A percentile compares a stretch with the other conserved stretches of the same genome.
These are phyloP conservation scores for Sugiyamaella japonica DNA, from an alignment of 1,139 yeast genomes.

Conservation along the genomic window DNA sequence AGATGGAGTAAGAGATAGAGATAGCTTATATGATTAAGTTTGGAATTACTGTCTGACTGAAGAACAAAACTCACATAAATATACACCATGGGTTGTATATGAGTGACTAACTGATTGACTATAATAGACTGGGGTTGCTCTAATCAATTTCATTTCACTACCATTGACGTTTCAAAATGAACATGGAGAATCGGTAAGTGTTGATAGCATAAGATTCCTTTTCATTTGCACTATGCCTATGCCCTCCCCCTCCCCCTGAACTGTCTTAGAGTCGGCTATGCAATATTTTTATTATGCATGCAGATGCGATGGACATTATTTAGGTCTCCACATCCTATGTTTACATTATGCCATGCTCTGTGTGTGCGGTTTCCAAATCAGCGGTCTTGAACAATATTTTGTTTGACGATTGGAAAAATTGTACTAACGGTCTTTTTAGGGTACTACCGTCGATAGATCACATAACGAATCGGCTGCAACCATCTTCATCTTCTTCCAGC, in stretches of 20 bases:
- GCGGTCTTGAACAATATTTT: not conserved
- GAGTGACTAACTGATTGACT: not conserved
- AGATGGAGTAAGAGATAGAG: slow-evolving; percentile 6
- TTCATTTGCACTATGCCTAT: not conserved
- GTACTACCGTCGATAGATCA: slow-evolving; percentile 20
- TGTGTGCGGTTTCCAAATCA: not conserved
- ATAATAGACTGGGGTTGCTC: not conserved
- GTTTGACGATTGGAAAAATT: not conserved
- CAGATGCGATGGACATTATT: not conserved
- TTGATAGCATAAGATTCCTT: not conserved
- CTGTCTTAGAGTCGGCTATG: no score
- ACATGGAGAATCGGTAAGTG: slow-evolving; percentile 13
- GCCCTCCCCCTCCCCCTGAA: no score
- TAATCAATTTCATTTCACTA: not conserved
- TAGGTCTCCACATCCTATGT: not conserved
- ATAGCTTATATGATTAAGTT: slow-evolving; percentile 1
- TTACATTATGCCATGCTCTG: not conserved
- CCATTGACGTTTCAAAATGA: not conserved
- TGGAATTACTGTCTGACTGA: not conserved
- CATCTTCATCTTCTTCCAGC: slow-evolving; percentile 3
- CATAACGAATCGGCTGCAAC: slow-evolving; percentile 19
- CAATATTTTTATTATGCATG: not conserved
- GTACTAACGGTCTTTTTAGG: slow-evolving; percentile 6
- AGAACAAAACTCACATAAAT: not conserved
- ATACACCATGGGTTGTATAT: not conserved